A percentile compares a stretch with the other conserved stretches of the same genome.
phyloP scores from a whole-genome alignment of 148 eudicot genomes.

The Fagopyrum tataricum region DNA sequence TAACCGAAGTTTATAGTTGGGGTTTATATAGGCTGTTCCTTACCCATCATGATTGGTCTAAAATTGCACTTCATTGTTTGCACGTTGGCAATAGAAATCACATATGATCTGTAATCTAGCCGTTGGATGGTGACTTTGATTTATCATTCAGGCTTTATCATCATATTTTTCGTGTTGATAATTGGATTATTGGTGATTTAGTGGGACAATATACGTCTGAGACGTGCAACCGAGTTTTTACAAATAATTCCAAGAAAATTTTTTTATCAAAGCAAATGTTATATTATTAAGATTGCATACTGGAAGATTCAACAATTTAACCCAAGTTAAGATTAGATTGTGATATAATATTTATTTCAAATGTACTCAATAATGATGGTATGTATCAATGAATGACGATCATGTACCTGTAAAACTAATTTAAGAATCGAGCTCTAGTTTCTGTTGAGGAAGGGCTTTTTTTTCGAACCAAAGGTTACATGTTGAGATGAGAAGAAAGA shows the following conservation, averaged over 20 bases:
- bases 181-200: too few species aligned
- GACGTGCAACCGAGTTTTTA: neutral
- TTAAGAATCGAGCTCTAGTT: too few species aligned
- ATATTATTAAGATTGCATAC: neutral
- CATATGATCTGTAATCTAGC: neutral
- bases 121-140: neutral
- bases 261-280: neutral
- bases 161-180: neutral
- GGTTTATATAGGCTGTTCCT: neutral
- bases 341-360: too few species aligned
- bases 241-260: neutral
- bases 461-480: too few species aligned
- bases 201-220: neutral
- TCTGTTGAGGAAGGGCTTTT: too few species aligned
- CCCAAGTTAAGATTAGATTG: neutral
- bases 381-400: neutral
- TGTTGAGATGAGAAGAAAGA: too few species aligned
- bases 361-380: neutral
- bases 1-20: neutral
- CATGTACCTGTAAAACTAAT: too few species aligned
- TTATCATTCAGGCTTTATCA: neutral
- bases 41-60: neutral
- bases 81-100: neutral
- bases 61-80: conserved; percentile 3
- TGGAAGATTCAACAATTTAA: neutral